Evolutionary conservation across 225 moss, liverwort and hornwort species (phyloP).

Genomic region (Rhytidiadelphus loreus): DNA sequence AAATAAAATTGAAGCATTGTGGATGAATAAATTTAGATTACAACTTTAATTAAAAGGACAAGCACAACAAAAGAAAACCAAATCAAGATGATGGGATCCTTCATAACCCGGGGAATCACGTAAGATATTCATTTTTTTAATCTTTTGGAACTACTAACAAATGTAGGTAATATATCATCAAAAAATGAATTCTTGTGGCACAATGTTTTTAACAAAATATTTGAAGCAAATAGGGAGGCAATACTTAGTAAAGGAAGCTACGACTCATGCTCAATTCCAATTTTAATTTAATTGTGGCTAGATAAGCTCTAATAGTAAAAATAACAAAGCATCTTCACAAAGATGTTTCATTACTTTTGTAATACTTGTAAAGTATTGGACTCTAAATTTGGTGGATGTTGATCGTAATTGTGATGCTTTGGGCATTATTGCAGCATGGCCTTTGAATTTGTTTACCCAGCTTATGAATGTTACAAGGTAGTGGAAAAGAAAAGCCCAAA

Average conservation of each 20-base stretch:
- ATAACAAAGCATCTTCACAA: neutral
- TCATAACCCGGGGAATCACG: slow-evolving; percentile 66
- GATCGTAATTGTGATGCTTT: neutral
- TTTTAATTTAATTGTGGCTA: neutral
- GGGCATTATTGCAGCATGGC: slow-evolving; percentile 42
- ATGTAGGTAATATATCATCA: neutral
- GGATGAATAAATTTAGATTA: neutral
- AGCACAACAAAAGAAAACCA: neutral
- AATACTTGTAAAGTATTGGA: neutral
- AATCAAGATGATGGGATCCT: slow-evolving; percentile 64
- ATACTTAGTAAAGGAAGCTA: neutral
- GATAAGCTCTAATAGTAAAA: fast-evolving
- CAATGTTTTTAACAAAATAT: neutral
- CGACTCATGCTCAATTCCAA: neutral
- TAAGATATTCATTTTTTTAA: slow-evolving; percentile 6
- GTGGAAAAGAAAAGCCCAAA: slow-evolving; percentile 59
- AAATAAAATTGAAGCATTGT: neutral
- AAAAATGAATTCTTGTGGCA: neutral
- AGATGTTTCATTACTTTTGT: neutral
- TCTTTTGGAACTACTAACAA: neutral
- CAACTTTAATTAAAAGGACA: neutral
- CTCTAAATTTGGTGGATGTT: neutral
- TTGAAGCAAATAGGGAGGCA: neutral
- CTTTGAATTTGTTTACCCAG: slow-evolving; percentile 70
- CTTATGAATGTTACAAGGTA: slow-evolving; percentile 88